Evolutionary conservation across 129 eudicot species (phyloP), one percentile per base, ranked within the genome.

Genomic region (Gnaphalium uliginosum): DNA sequence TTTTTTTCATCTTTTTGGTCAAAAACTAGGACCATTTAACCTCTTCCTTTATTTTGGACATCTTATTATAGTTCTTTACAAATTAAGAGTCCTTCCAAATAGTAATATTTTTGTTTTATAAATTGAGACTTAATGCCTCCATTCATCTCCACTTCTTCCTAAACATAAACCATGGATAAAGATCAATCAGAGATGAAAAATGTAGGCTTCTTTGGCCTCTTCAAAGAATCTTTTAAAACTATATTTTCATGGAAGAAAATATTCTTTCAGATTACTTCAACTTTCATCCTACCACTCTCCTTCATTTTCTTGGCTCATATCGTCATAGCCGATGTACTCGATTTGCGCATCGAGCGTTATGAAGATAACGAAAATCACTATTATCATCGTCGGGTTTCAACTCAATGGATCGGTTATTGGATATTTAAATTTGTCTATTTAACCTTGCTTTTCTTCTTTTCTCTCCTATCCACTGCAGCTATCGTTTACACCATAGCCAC

Each of bases 251-350:
- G 74, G 70, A 81, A 78, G 81, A 81, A 77, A 68, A 81, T 81
- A 29, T 84, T 84, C 60, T 2, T 66, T 29, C 82, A 81, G 22
- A 80, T 81, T 60, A 84, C 82, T 57, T 19, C 80, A 9, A 66
- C 82, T 65, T 77, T 84, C 72, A 72, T 84, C 78, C 82, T 84
- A 76, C 88, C 88, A 17, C 80, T 76, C 60, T 61, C 85, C 10
- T 67, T 80, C 71, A 61, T 72, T 43, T 72, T 32, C 83, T 32
- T 84, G 58, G 82, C 80, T 51, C 88, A 84, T 13, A 66, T 73
- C 22, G 22, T 66, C 27, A 56, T 82, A 2, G 57, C 30, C 0
- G 59, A 72, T 1, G 27, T 77, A 27, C 66, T 82, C 10, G 39
- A 65, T 68, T 43, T 23, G 64, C 74, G 58, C 18, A 43, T 82